These are phyloP conservation scores for Rhodotorula sp. DNA, from an alignment of 1,284 basidiomycete genomes.

Conservation along the genomic window DNA sequence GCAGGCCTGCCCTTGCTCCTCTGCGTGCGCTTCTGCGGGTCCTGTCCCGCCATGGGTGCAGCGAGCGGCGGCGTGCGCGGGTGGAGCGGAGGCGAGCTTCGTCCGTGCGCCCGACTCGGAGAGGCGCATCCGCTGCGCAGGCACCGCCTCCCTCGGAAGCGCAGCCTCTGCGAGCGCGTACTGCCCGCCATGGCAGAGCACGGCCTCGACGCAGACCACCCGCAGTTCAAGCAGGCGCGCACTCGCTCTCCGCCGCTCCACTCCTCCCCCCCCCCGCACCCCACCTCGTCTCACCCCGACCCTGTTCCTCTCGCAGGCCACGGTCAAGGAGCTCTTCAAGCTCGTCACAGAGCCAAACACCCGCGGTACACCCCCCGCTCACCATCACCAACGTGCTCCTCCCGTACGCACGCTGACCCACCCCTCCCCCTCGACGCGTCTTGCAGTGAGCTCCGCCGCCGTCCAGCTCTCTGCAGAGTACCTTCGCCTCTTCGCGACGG, in stretches of 20 bases:
- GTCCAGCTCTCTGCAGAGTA: slow-evolving; percentile 38
- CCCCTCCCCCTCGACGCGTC: neutral
- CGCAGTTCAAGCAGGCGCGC: slow-evolving; percentile 27
- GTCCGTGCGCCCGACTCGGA: neutral
- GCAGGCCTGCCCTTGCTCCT: slow-evolving; percentile 5
- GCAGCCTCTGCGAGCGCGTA: no score
- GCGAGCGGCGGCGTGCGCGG: neutral
- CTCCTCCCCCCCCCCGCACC: neutral
- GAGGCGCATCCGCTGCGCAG: no score
- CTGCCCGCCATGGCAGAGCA: slow-evolving; percentile 1
- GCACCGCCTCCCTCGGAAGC: neutral
- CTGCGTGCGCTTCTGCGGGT: neutral
- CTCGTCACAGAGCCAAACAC: slow-evolving; percentile 28
- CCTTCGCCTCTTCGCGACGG: slow-evolving; percentile 37
- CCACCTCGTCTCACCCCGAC: neutral
- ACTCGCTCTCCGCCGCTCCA: neutral
- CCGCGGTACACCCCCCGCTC: slow-evolving; percentile 2
- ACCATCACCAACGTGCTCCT: neutral
- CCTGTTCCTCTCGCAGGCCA: slow-evolving; percentile 15
- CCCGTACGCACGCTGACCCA: neutral
- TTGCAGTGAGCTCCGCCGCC: slow-evolving; percentile 27
- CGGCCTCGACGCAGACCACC: neutral
- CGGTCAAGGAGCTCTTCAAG: slow-evolving; percentile 30
- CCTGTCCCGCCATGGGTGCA: neutral
- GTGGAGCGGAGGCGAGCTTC: neutral